Evolutionary conservation across 331 rosid genomes (phyloP), one percentile per base, ranked within the genome.

Genomic region (Ulmus americana): DNA sequence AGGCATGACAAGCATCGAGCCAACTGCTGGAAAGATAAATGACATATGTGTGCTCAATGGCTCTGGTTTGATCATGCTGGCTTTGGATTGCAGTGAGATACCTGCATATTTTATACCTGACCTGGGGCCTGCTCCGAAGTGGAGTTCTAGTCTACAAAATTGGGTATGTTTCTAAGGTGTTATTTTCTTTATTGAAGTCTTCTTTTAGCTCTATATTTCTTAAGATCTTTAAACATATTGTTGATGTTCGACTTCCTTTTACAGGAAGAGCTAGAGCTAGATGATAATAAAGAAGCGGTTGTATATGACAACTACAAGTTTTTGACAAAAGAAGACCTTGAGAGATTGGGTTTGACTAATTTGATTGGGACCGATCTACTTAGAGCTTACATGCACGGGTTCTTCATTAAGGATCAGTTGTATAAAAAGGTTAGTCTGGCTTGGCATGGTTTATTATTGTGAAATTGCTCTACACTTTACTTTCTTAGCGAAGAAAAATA

Each of bases 51-150:
- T 84, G 75, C 85, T 89, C 76, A 72, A 75, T 59, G 95, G 86
- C 48, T 89, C 95, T 79, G 98, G 98, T 67, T 79, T 92, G 81
- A 85, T 89, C 72, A 65, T 92, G 48, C 80, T 92, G 82, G 98
- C 95, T 74, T 80, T 92, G 63, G 96, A 89, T 78, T 53, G 85
- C 74, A 73, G 91, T 76, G 95, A 86, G 80, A 89, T 92, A 71
- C 98, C 95, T n/a, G 82, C 97, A 7, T 92, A 86, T 80, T 89
- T 92, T 76, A 66, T 92, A 52, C 98, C 98, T 42, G 87, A 89
- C n/a, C 86, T 92, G 4, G 98, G 98, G 76, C 95, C 98, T 73
- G 98, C 97, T 72, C 98, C 95, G 8, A 92, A 87, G 80, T 92
- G 98, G 98, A 86, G 98, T 67, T 76, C 95, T 72, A 77, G 81